phyloP scores from a whole-genome alignment of 768 basidiomycete genomes.

The Zangia roseola region DNA sequence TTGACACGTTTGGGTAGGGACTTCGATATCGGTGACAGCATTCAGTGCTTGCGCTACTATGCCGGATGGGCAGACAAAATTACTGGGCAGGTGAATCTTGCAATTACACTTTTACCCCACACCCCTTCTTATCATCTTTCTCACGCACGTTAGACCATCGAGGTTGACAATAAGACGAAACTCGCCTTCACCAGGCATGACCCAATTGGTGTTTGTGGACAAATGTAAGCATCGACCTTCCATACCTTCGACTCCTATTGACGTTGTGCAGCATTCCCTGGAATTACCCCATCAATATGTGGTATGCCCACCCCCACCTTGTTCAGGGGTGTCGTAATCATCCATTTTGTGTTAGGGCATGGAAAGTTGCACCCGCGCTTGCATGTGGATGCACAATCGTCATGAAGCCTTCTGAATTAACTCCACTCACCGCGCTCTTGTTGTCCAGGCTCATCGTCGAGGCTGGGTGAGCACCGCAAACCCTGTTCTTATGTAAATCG shows the following conservation, averaged over 20 bases:
- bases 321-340: slow-evolving; percentile 1
- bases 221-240: slow-evolving; percentile 58
- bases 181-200: slow-evolving; percentile 85
- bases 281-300: slow-evolving; percentile 92
- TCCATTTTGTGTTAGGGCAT: slow-evolving; percentile 47
- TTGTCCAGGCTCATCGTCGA: slow-evolving; percentile 78
- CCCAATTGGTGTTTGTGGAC: slow-evolving; percentile 92
- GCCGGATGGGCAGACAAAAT: slow-evolving; percentile 98
- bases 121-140: slow-evolving; percentile 4
- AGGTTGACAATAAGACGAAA: slow-evolving; percentile 78
- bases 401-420: slow-evolving; percentile 92
- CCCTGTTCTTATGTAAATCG: slow-evolving; percentile 12
- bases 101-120: slow-evolving; percentile 3
- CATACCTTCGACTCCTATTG: slow-evolving; percentile 8
- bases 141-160: slow-evolving; percentile 54
- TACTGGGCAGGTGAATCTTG: slow-evolving; percentile 63
- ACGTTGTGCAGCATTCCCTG: slow-evolving; percentile 67
- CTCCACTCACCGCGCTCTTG: slow-evolving; percentile 80
- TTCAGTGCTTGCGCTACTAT: slow-evolving; percentile 84
- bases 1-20: slow-evolving; percentile 45
- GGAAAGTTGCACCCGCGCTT: slow-evolving; percentile 93
- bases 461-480: slow-evolving; percentile 60
- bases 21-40: slow-evolving; percentile 75
- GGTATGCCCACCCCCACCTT: slow-evolving; percentile 39
- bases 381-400: slow-evolving; percentile 91